A percentile compares a stretch with the other conserved stretches of the same genome.
Evolutionary conservation across 768 basidiomycete species (phyloP).

Genomic region (Suillus fuscotomentosus): DNA sequence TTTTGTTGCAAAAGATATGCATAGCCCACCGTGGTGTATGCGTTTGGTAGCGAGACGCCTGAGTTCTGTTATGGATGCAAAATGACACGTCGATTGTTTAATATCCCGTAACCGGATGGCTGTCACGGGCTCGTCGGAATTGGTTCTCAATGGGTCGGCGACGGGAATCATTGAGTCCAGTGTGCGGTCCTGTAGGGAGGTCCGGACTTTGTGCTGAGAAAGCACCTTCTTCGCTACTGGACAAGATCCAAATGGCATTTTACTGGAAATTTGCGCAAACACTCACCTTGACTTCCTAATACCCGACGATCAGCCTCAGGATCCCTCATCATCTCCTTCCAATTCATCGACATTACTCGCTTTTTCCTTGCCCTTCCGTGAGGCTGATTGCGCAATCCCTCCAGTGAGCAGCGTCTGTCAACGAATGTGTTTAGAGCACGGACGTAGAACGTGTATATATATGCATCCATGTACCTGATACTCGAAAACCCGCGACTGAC

Average conservation of each 20-base stretch:
- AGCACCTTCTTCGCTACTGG: conserved; percentile 20
- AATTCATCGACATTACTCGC: too few species aligned
- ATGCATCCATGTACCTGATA: conserved; percentile 52
- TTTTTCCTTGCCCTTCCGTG: too few species aligned
- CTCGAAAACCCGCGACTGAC: conserved; percentile 67
- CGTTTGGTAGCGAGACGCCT: conserved; percentile 56
- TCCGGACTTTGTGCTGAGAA: conserved; percentile 91
- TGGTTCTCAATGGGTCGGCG: conserved; percentile 48
- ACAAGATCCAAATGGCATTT: too few species aligned
- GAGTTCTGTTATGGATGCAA: conserved; percentile 73
- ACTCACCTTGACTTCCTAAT: too few species aligned
- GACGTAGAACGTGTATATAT: background rate
- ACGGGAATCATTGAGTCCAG: conserved; percentile 94
- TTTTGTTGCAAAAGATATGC: background rate
- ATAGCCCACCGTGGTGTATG: conserved; percentile 65
- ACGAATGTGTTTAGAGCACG: too few species aligned
- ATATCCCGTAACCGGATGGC: conserved; percentile 48
- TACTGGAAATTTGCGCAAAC: too few species aligned
- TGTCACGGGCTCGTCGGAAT: conserved; percentile 19
- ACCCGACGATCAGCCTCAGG: too few species aligned
- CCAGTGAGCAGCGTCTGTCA: too few species aligned
- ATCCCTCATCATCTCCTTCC: too few species aligned
- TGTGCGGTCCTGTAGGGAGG: conserved; percentile 83
- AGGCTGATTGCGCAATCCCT: too few species aligned
- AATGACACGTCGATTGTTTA: conserved; percentile 69